phyloP scores from a whole-genome alignment of 2,329 filamentous ascomycete genomes.

The Penicillium glabrum region DNA sequence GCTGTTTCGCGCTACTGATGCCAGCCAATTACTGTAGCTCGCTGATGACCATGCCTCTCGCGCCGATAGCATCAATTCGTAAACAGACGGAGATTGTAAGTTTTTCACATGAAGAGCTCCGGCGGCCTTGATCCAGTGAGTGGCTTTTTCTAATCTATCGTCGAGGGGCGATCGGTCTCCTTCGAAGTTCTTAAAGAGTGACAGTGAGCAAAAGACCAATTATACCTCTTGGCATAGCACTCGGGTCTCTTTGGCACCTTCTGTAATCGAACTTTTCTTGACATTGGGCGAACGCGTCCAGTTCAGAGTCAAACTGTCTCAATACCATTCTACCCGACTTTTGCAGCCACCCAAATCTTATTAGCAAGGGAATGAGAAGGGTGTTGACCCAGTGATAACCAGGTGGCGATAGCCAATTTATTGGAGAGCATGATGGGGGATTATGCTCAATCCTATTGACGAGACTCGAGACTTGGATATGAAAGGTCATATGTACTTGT shows the following conservation, averaged over 20 bases:
- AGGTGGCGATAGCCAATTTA: conserved; percentile 26
- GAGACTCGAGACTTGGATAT: too few species aligned
- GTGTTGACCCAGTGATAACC: conserved; percentile 27
- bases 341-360: conserved; percentile 28
- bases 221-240: too few species aligned
- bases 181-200: too few species aligned
- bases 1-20: background rate
- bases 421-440: conserved; percentile 17
- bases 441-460: background rate
- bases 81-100: conserved; percentile 30
- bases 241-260: conserved; percentile 10
- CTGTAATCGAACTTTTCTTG: conserved; percentile 15
- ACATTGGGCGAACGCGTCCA: conserved; percentile 15
- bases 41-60: background rate
- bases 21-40: background rate
- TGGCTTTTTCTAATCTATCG: too few species aligned
- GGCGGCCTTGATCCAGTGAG: too few species aligned
- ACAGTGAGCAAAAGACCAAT: too few species aligned
- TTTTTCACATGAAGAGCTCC: conserved; percentile 24
- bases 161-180: too few species aligned
- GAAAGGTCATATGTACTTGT: too few species aligned
- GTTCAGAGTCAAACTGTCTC: conserved; percentile 32
- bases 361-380: conserved; percentile 27
- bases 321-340: conserved; percentile 28
- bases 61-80: background rate